Base-by-base conservation (phyloP, 352 stramenopile species). In the Phytopythium sindhum region DNA sequence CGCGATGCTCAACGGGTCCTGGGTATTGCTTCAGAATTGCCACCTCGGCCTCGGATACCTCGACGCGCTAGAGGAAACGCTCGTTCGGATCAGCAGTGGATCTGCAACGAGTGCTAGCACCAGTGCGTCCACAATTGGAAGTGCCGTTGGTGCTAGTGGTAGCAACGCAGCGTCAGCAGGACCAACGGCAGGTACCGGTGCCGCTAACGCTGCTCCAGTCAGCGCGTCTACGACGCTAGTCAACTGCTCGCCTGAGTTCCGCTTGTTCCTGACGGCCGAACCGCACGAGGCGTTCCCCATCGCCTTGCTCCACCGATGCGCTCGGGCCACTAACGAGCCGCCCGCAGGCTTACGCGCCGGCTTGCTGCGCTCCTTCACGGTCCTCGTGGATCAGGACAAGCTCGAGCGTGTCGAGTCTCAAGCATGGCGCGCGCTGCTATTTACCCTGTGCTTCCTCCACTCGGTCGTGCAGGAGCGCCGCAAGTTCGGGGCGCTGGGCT, bases 1-100 rank as follows among this genome's bases (percentile, higher is more conserved):
- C 4, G 86, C 79, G 1, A 87, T 85, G 74, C 61, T 90, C 24
- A 90, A 92, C 42, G 86, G 86, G 8, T 82, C 86, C 33, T 94
- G 86, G 86, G 78, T 94, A 31, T 66, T 93, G 7, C 76, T 94
- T 0, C 86, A 94, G 60, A 93, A 94, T 62, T 94, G 86, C 56
- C 81, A 94, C 57, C 56, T 94, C 1, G 84, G 80, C 0, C 61
- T 94, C 0, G 77, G 70, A 8, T 91, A 88, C 63, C 85, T 94
- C 69, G 80, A 90, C 29, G 60, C 66, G 2, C 59, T 94, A 29
- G 81, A 83, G 17, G 81, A 91, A 44, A 70, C 72, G 5, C 70
- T 93, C 8, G 29, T 55, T 28, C 81, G 81, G 41, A 55, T 72
- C 9, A 78, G 59, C n/a, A 73, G 80, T 24, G 52, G 29, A 6